Percentiles rank a stretch among this genome's conserved stretches.
These are phyloP conservation scores for Clitopilus hobsonii DNA, from an alignment of 768 basidiomycete genomes.

Conservation along the genomic window DNA sequence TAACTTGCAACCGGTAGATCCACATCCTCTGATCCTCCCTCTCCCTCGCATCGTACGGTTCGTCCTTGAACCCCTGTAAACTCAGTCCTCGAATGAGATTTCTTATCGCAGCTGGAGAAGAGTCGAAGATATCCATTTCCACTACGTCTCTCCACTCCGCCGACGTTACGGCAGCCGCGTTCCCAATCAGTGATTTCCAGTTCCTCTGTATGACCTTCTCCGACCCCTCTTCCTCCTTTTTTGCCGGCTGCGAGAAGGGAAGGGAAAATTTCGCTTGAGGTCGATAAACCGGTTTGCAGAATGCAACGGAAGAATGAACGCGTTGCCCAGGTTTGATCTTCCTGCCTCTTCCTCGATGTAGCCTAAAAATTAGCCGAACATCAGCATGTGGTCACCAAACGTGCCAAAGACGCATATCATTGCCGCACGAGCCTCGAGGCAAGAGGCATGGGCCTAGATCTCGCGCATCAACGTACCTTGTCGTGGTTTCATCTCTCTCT, in stretches of 20 bases:
- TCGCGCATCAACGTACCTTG: no score
- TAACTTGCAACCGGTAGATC: neutral
- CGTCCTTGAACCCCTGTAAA: neutral
- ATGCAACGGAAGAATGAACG: conserved; percentile 1
- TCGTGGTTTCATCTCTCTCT: neutral
- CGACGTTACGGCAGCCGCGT: neutral
- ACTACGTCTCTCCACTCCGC: neutral
- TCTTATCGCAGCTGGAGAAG: neutral
- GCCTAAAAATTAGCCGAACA: neutral
- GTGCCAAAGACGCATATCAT: no score
- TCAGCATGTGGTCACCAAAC: no score
- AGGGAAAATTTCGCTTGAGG: neutral
- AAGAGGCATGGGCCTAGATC: no score
- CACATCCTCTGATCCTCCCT: neutral
- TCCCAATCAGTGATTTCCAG: neutral
- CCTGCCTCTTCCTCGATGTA: neutral
- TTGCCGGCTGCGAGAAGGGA: neutral
- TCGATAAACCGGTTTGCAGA: neutral
- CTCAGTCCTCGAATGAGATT: neutral
- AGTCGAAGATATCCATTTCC: conserved; percentile 1
- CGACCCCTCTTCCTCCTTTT: neutral
- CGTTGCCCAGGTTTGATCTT: neutral
- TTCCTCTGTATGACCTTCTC: neutral
- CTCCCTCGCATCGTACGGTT: neutral
- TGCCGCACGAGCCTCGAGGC: no score